A percentile compares a stretch with the other conserved stretches of the same genome.
phyloP scores from a whole-genome alignment of 352 stramenopile genomes.

The Nannochloropsis limnetica region DNA sequence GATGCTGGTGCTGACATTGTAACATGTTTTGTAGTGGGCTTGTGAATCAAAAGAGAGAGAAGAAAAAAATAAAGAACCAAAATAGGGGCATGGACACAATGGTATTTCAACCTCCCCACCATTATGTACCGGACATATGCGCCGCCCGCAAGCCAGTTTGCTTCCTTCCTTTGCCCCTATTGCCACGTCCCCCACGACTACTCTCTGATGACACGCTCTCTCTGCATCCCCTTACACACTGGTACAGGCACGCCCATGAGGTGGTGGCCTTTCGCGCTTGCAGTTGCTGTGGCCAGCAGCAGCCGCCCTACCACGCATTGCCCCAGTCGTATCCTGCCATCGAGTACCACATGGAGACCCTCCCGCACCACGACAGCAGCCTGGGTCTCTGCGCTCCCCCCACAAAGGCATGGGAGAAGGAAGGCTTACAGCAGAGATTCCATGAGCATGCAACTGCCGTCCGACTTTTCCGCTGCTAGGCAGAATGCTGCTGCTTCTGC shows the following conservation, averaged over 20 bases:
- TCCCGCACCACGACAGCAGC: neutral
- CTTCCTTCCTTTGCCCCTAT: neutral
- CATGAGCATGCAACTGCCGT: neutral
- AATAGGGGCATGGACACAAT: neutral
- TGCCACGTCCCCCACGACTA: neutral
- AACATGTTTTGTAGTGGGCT: neutral
- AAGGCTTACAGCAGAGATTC: neutral
- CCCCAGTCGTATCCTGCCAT: neutral
- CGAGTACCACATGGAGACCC: neutral
- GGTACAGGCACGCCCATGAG: neutral
- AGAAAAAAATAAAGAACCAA: neutral
- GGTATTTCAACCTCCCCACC: neutral
- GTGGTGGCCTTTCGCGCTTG: neutral
- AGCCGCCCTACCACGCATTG: neutral
- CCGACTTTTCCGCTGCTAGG: slow-evolving; percentile 5
- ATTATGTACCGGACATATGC: neutral
- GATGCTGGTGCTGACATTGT: neutral
- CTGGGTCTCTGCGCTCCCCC: neutral
- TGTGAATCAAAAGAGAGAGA: neutral
- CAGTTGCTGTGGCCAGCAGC: neutral
- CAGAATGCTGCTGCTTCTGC: neutral
- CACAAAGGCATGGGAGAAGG: neutral
- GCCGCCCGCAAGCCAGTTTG: neutral
- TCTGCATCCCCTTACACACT: neutral
- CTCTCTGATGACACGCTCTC: neutral